Base-by-base conservation (phyloP, 169 alveolate genomes). In the Cryptosporidium viatorum region DNA sequence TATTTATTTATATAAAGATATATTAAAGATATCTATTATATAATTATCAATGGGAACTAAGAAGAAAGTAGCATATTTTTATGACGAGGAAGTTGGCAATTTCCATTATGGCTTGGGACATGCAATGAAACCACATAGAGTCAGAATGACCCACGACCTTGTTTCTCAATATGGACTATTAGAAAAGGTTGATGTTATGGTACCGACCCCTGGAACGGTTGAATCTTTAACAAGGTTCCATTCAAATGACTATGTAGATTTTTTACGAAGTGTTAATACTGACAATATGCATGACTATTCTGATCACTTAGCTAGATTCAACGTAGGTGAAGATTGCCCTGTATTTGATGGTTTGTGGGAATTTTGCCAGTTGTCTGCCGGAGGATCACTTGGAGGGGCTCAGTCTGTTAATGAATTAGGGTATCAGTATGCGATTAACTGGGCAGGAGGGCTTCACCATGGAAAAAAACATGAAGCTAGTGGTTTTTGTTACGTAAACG, bases 401-500 rank as follows among this genome's bases (percentile, higher is more conserved):
- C 92, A 86, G 69, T 92, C 91, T 41, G 86, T 96, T 33, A 93
- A 93, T 70, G 95, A 94, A 70, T 91, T 93, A 33, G 85, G 93
- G 70, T 84, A 95, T 33, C 94, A 95, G 65, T 94, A 93, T n/a
- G 95, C 97, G 3, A 93, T 96, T 2, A 96, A 96, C 85, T 96
- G 98, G 97, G 84, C 96, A 65, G 98, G 98, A 21, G 98, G 98
- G 10, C 87, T 96, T 26, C 98, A 96, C 93, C 98, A 96, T 92
- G 98, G 97, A 14, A 96, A 96, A 68, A 91, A 95, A 87, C 92
- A 92, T 85, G 97, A 96, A 91, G 98, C 98, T 0, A 86, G 94
- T 45, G 98, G 98, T 3, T 96, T 96, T 89, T 96, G 98, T 91
- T 96, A 96, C 86, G 93, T 95, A 35, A 96, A 96, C 75, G 98